Evolutionary conservation across 768 basidiomycete species (phyloP), one percentile per base, ranked within the genome.

Genomic region (Austroboletus eburneus): DNA sequence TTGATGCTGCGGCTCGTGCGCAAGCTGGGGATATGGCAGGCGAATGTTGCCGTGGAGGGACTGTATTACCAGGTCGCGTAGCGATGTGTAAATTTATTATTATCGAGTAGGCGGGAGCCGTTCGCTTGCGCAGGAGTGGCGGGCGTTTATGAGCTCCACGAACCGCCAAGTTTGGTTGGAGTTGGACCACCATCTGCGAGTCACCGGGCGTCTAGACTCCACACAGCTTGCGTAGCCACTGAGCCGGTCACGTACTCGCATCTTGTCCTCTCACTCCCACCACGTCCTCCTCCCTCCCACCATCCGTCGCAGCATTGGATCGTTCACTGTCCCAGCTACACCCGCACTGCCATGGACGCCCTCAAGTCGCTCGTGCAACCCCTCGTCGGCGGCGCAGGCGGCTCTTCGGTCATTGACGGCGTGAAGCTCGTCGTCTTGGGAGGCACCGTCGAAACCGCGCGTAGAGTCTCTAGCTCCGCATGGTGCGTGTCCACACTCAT

Each of bases 351-450:
- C 63, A 89, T 90, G 87, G 87, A 90, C 73, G 81, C 77, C 50
- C 72, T 89, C 72, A 86, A 82, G 71, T 88, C 85, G 43, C 80
- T 90, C 64, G 78, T 88, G 45, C 83, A 85, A 61, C 87, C 87
- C 51, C 81, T 90, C 64, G 81, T 87, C 57, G 83, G 81, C 68
- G 80, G 81, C 67, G 79, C 75, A 61, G 83, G 79, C 42, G 79
- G 82, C 55, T 85, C 83, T 22, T 87, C 85, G 40, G 80, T 90
- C 72, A 78, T 91, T 67, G 88, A 91, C 61, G 89, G 87, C 54
- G 83, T 90, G 74, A 91, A 91, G 70, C 85, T 91, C 62, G 89
- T 91, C 68, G 86, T 91, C 37, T 75, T 91, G 42, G 88, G 88
- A 48, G 88, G 88, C 46, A 90, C 89, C 2, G 89, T 91, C 48